Base-by-base conservation (phyloP, 2,329 filamentous ascomycete genomes). In the Meredithiella fracta region DNA sequence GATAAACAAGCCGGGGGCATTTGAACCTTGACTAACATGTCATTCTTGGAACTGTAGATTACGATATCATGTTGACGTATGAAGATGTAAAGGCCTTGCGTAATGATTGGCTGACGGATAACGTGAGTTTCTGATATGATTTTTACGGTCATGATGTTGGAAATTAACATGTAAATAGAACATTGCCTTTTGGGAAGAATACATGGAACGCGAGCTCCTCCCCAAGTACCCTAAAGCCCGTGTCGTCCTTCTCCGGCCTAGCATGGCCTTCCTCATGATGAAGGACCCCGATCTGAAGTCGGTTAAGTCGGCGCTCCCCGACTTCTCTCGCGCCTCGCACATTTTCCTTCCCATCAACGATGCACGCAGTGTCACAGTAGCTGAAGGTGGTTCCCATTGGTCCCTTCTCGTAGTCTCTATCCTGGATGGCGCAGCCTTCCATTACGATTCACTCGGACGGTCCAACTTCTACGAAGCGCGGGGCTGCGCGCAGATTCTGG, bases 111-210 rank as follows among this genome's bases (percentile, higher is more conserved):
- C 75, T 98, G 54, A 96, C 91, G 47, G 92, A 98, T 68, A 96
- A 95, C 72, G 86, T 90, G 73, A 62, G 78, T 70, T 42, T 14
- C n/a, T n/a, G n/a, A 38, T n/a, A 38, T 22, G 40, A 20, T n/a
- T 22, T 44, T 5, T 44, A n/a, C 15, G 4, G 40, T 44, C 37
- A 38, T 22, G 15, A 44, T 44, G 40, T 44, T 17, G 3, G 11
- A 17, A 7, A 9, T 20, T n/a, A 20, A n/a, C 15, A 7, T 44
- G 8, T 17, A n/a, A 15, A n/a, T 20, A 91, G 86, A 90, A 89
- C 63, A 97, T 98, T 62, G 84, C 88, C 53, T 97, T 98, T 67
- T 98, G 92, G 91, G 86, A 97, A 76, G 91, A 97, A 77, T 94
- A 86, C 67, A 81, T 98, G 61, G 92, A 98, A 69, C 86, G 82